Conservation (phyloP, 192 early-diverging fungal species). For the Paraglomus brasilianum region DNA sequence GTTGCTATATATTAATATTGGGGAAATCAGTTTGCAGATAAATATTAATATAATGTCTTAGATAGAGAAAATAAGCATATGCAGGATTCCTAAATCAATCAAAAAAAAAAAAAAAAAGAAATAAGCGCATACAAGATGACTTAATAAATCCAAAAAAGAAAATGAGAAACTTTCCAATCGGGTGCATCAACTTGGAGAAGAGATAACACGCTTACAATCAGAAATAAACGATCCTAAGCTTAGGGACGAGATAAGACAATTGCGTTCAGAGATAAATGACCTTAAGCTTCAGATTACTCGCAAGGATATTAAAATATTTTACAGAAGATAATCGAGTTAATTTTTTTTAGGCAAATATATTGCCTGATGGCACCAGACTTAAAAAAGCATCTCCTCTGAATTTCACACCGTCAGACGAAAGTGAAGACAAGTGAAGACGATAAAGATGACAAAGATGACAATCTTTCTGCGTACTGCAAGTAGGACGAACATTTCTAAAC, state of each 20-base stretch:
- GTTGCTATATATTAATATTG: too few species aligned
- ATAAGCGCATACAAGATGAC: constrained; percentile 2
- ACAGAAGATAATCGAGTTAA: too few species aligned
- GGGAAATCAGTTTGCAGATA: too few species aligned
- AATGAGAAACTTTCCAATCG: neutral
- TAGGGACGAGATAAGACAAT: neutral
- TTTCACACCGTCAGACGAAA: neutral
- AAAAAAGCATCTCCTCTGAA: neutral
- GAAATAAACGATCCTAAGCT: constrained; percentile 4
- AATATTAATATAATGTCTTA: too few species aligned
- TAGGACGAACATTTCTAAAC: too few species aligned
- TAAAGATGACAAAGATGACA: neutral
- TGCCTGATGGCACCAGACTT: constrained; percentile 19
- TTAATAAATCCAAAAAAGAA: neutral
- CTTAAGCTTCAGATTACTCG: constrained; percentile 1
- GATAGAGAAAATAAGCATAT: constrained; percentile 16
- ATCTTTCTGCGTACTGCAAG: too few species aligned
- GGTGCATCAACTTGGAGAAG: neutral
- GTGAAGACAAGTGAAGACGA: too few species aligned
- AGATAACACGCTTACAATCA: neutral
- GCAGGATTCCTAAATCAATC: neutral
- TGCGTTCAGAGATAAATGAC: neutral
- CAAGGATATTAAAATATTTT: too few species aligned
- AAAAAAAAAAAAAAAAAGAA: constrained; percentile 8
- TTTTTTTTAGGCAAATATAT: too few species aligned